These are phyloP conservation scores for Panicum miliaceum DNA, from an alignment of 176 grass and related monocot genomes.

Conservation along the genomic window DNA sequence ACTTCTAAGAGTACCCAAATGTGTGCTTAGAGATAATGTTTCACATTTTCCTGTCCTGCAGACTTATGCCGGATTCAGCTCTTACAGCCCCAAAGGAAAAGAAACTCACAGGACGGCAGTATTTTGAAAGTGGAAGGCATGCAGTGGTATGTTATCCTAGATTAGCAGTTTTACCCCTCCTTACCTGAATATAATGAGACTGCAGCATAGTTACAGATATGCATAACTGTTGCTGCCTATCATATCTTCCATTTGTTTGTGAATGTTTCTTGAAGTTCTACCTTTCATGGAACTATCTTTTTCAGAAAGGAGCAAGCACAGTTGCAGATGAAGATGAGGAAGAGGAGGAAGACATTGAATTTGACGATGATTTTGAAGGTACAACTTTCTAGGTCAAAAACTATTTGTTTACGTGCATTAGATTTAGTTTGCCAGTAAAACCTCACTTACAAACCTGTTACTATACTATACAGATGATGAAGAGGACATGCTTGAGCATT, in stretches of 20 bases:
- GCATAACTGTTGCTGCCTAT: constrained; percentile 29
- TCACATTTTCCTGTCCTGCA: constrained; percentile 51
- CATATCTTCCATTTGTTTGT: constrained; percentile 16
- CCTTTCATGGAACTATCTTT: constrained; percentile 31
- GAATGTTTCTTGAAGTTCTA: constrained; percentile 13
- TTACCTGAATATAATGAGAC: constrained; percentile 14
- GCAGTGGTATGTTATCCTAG: constrained; percentile 53
- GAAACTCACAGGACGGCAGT: constrained; percentile 82
- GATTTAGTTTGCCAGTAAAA: constrained; percentile 21
- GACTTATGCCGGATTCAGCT: constrained; percentile 97
- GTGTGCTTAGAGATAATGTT: constrained; percentile 30
- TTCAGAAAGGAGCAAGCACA: constrained; percentile 85
- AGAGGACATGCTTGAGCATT: constrained; percentile 99
- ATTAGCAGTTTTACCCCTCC: not conserved
- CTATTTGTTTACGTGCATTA: not conserved
- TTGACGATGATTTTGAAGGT: constrained; percentile 99
- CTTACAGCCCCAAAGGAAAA: constrained; percentile 91
- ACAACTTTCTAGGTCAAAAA: constrained; percentile 9
- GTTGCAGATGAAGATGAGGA: constrained; percentile 78
- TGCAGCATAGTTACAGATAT: constrained; percentile 36
- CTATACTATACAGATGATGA: constrained; percentile 72
- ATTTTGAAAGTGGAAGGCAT: constrained; percentile 95
- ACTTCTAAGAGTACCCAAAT: constrained; percentile 9
- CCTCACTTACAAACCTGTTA: constrained; percentile 3
- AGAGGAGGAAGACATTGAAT: constrained; percentile 91